phyloP scores from a whole-genome alignment of 1,284 basidiomycete genomes.

The Laetiporus sulphureus region DNA sequence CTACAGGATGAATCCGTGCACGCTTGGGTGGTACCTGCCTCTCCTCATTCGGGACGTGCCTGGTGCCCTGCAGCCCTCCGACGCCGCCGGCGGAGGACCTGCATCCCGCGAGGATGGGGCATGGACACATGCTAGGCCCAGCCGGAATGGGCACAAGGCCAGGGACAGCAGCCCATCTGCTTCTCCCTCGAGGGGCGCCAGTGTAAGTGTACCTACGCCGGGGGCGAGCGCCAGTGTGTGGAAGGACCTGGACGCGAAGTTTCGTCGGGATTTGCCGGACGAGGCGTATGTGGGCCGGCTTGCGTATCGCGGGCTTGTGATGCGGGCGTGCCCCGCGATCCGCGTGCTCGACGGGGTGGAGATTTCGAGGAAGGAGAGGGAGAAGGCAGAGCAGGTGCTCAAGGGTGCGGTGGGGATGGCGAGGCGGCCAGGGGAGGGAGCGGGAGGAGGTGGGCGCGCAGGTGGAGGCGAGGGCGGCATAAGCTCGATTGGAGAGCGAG shows the following conservation, averaged over 20 bases:
- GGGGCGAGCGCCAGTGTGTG: constrained; percentile 35
- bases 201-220: too few species aligned
- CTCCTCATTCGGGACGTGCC: constrained; percentile 66
- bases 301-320: constrained; percentile 82
- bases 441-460: constrained; percentile 1
- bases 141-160: constrained; percentile 8
- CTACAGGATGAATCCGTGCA: constrained; percentile 87
- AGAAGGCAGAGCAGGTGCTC: constrained; percentile 71
- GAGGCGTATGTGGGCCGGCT: constrained; percentile 79
- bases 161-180: too few species aligned
- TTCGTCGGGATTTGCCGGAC: constrained; percentile 85
- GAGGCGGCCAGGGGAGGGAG: constrained; percentile 19
- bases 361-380: constrained; percentile 73
- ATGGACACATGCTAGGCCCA: too few species aligned
- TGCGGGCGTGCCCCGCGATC: constrained; percentile 64
- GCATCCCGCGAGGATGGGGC: constrained; percentile 8
- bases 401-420: constrained; percentile 45
- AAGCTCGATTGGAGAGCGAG: not conserved
- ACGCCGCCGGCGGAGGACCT: constrained; percentile 9
- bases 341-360: constrained; percentile 77
- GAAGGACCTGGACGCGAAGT: constrained; percentile 77
- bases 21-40: constrained; percentile 91
- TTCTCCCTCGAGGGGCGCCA: constrained; percentile 14
- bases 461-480: not conserved
- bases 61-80: constrained; percentile 52